Evolutionary conservation across 768 basidiomycete genomes (phyloP).

Genomic region (Clitopilus passeckerianus): DNA sequence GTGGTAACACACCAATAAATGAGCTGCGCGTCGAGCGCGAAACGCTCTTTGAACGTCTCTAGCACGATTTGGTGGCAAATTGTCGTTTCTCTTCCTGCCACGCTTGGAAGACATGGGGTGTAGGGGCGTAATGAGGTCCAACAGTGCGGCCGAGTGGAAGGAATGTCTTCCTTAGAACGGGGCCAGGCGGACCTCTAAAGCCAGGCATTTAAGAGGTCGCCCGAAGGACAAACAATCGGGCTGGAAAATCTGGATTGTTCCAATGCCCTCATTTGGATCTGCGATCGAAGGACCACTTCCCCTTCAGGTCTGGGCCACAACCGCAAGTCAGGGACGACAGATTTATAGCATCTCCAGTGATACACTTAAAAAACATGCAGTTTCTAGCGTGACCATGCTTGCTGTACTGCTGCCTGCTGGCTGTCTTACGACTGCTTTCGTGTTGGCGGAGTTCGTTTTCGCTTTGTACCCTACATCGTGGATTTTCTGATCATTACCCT

Average conservation of each 20-base stretch:
- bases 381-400: background rate
- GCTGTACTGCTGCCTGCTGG: background rate
- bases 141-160: slow-evolving; percentile 14
- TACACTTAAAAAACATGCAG: slow-evolving; percentile 1
- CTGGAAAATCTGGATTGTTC: slow-evolving; percentile 18
- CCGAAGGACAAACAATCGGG: slow-evolving; percentile 23
- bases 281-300: slow-evolving; percentile 10
- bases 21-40: slow-evolving; percentile 82
- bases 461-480: slow-evolving; percentile 1
- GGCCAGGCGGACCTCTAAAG: slow-evolving; percentile 7
- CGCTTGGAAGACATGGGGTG: slow-evolving; percentile 76
- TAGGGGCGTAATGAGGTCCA: slow-evolving; percentile 25
- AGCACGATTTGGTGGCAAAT: slow-evolving; percentile 75
- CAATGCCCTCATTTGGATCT: slow-evolving; percentile 10
- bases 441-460: background rate
- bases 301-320: background rate
- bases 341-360: background rate
- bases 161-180: slow-evolving; percentile 18
- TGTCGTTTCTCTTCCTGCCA: slow-evolving; percentile 80
- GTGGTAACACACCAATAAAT: slow-evolving; percentile 58
- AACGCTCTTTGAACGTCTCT: slow-evolving; percentile 89
- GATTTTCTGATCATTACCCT: background rate
- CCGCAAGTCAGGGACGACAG: background rate
- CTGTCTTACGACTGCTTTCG: background rate
- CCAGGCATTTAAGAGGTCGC: slow-evolving; percentile 38